Conservation (phyloP, 805 yeast genomes). For the Candida peoriensis region DNA sequence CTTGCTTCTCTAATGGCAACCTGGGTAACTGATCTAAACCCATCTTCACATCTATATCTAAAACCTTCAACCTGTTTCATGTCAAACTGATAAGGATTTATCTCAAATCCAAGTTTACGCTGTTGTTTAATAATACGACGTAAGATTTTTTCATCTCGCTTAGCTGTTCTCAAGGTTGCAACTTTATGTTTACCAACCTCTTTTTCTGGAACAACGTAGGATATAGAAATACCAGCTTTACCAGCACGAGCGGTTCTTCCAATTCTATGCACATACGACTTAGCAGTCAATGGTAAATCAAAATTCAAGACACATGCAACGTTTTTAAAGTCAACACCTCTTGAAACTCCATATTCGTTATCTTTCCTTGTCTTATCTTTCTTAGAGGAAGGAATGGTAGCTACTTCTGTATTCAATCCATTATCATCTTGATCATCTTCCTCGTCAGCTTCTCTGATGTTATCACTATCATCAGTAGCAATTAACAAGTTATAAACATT, state of each 20-base stretch:
- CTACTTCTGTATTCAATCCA: slow-evolving; percentile 13
- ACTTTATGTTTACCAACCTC: slow-evolving; percentile 87
- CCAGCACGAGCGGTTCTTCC: slow-evolving; percentile 99
- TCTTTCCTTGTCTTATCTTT: slow-evolving; percentile 41
- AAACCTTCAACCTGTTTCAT: slow-evolving; percentile 90
- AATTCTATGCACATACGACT: slow-evolving; percentile 85
- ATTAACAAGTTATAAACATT: slow-evolving; percentile 81
- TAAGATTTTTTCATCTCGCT: slow-evolving; percentile 82
- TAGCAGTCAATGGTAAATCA: slow-evolving; percentile 86
- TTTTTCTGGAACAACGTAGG: slow-evolving; percentile 80
- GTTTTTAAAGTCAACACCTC: slow-evolving; percentile 95
- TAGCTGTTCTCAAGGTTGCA: slow-evolving; percentile 65
- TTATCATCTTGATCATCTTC: slow-evolving; percentile 28
- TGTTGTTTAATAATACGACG: slow-evolving; percentile 75
- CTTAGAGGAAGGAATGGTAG: slow-evolving; percentile 7
- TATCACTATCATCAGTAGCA: slow-evolving; percentile 89
- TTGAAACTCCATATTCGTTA: slow-evolving; percentile 86
- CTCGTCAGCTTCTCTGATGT: slow-evolving; percentile 46
- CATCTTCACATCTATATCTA: slow-evolving; percentile 95
- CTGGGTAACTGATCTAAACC: slow-evolving; percentile 89
- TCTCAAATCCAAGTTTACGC: slow-evolving; percentile 61
- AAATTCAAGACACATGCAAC: slow-evolving; percentile 96
- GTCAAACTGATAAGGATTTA: slow-evolving; percentile 87
- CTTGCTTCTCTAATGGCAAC: slow-evolving; percentile 91
- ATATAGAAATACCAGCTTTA: slow-evolving; percentile 88